Evolutionary conservation across 352 stramenopile species (phyloP).

Genomic region (Phytophthora cajani): DNA sequence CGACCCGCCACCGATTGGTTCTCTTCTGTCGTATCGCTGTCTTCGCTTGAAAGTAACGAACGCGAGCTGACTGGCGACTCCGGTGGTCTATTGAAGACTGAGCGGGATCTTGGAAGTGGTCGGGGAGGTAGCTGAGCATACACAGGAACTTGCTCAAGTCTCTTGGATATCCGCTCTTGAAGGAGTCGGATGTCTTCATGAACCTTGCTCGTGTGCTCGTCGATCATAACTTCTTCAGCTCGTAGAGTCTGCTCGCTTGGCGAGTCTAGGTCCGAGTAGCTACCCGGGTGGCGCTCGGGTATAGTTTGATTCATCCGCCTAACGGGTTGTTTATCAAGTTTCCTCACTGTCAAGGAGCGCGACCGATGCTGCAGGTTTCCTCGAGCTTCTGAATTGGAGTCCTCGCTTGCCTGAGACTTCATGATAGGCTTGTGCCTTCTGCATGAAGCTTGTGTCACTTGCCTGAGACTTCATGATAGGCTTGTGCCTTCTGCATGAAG

Average conservation of each 20-base stretch:
- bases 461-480: neutral
- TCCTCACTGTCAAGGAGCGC: neutral
- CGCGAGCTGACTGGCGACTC: constrained; percentile 37
- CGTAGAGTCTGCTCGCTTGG: neutral
- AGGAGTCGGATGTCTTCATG: constrained; percentile 78
- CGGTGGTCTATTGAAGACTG: neutral
- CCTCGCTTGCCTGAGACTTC: neutral
- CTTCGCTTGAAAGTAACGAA: constrained; percentile 42
- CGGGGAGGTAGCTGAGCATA: constrained; percentile 16
- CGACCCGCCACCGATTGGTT: constrained; percentile 18
- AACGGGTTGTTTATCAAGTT: neutral
- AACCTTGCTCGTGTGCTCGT: constrained; percentile 68
- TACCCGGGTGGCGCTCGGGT: neutral
- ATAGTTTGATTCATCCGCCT: constrained; percentile 2
- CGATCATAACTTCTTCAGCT: constrained; percentile 49
- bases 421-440: neutral
- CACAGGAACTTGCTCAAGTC: constrained; percentile 51
- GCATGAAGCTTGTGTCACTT: constrained; percentile 11
- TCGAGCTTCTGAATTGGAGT: neutral
- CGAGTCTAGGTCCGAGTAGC: neutral
- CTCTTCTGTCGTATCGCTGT: constrained; percentile 22
- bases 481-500: constrained; percentile 15
- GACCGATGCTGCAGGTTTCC: neutral
- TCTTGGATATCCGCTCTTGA: constrained; percentile 68
- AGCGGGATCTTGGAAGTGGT: constrained; percentile 4